A percentile compares a stretch with the other conserved stretches of the same genome.
These are phyloP conservation scores for Agrocybe praecox DNA, from an alignment of 768 basidiomycete species.

Conservation along the genomic window DNA sequence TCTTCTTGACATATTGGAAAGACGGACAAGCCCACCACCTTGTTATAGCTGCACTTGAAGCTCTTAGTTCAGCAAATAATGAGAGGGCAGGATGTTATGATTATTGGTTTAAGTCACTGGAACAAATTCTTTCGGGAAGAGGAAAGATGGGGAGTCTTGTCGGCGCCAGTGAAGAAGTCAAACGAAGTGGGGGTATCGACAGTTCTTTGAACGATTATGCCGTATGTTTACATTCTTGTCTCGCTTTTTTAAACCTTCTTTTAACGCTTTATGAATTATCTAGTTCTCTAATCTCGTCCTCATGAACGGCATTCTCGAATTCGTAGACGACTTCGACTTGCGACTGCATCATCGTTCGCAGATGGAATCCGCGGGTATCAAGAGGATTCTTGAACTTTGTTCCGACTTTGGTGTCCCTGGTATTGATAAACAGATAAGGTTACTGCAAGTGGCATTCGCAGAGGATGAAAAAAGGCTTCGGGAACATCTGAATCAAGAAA, in stretches of 20 bases:
- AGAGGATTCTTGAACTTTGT: slow-evolving; percentile 71
- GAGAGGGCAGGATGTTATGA: slow-evolving; percentile 67
- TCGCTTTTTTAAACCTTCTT: slow-evolving; percentile 5
- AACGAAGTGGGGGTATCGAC: slow-evolving; percentile 64
- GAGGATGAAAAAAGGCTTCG: slow-evolving; percentile 76
- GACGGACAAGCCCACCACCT: slow-evolving; percentile 60
- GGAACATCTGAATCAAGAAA: slow-evolving; percentile 74
- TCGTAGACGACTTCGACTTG: slow-evolving; percentile 77
- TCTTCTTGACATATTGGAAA: slow-evolving; percentile 71
- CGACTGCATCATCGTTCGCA: slow-evolving; percentile 85
- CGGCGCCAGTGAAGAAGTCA: slow-evolving; percentile 91
- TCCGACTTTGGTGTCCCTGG: slow-evolving; percentile 61
- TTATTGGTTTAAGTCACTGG: slow-evolving; percentile 89
- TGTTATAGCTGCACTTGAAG: slow-evolving; percentile 76
- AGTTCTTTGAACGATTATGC: slow-evolving; percentile 83
- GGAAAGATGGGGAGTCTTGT: slow-evolving; percentile 96
- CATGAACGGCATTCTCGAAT: slow-evolving; percentile 65
- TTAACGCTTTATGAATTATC: background rate
- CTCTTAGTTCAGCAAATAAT: slow-evolving; percentile 69
- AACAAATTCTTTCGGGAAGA: slow-evolving; percentile 73
- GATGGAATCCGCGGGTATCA: slow-evolving; percentile 88
- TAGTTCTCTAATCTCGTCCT: slow-evolving; percentile 75
- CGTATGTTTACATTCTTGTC: slow-evolving; percentile 45
- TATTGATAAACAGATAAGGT: slow-evolving; percentile 68
- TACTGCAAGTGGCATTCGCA: slow-evolving; percentile 62